Evolutionary conservation across 1,284 basidiomycete species (phyloP).

Genomic region (Ganoderma boninense): DNA sequence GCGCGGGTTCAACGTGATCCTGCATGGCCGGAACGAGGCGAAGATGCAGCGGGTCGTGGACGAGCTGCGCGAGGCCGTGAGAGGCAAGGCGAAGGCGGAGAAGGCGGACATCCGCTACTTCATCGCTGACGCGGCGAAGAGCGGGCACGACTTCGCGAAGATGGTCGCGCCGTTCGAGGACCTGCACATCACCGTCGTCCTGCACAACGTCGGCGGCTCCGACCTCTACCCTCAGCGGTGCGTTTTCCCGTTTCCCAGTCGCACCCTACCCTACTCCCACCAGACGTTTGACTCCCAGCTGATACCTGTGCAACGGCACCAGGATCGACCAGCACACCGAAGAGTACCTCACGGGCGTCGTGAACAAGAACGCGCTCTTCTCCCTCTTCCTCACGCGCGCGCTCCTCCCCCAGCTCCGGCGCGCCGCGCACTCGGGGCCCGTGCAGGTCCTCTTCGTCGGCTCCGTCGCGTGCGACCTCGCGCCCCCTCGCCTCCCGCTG

Average conservation of each 20-base stretch:
- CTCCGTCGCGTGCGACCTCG: slow-evolving; percentile 34
- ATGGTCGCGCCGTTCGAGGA: slow-evolving; percentile 35
- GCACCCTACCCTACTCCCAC: background rate
- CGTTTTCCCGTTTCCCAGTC: background rate
- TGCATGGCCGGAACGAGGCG: slow-evolving; percentile 42
- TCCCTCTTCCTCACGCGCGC: slow-evolving; percentile 39
- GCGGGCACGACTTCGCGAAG: slow-evolving; percentile 35
- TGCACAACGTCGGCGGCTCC: slow-evolving; percentile 42
- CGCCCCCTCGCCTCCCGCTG: slow-evolving; percentile 34
- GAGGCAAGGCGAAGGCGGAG: slow-evolving; percentile 3
- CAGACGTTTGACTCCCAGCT: background rate
- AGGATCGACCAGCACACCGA: slow-evolving; percentile 37
- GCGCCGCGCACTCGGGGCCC: slow-evolving; percentile 32
- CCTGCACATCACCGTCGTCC: slow-evolving; percentile 41
- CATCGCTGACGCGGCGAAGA: slow-evolving; percentile 37
- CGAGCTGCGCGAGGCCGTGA: slow-evolving; percentile 28
- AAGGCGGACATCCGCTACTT: slow-evolving; percentile 37
- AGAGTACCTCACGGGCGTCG: slow-evolving; percentile 27
- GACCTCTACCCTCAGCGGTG: slow-evolving; percentile 28
- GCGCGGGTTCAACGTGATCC: slow-evolving; percentile 42
- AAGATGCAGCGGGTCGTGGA: slow-evolving; percentile 39
- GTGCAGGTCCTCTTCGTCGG: slow-evolving; percentile 39
- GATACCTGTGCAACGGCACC: background rate
- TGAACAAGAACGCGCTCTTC: slow-evolving; percentile 38
- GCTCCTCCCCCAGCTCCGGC: slow-evolving; percentile 39